Base-by-base conservation (phyloP, 352 stramenopile species). In the Chrysophaeum taylorii region DNA sequence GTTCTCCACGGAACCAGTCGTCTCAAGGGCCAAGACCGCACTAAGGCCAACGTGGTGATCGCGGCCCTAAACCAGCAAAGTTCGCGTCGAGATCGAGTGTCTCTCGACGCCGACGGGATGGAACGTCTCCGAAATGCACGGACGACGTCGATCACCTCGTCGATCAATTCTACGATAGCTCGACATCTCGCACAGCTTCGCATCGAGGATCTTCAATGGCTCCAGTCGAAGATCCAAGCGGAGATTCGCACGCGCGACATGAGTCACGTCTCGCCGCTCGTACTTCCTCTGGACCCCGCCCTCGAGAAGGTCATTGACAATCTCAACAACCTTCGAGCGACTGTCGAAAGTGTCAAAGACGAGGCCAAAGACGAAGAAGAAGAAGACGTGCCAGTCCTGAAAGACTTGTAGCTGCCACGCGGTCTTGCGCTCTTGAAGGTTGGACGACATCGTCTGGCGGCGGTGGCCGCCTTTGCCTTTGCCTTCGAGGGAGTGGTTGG, bases 1-100 rank as follows among this genome's bases (percentile, higher is more conserved):
- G 73, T 89, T 18, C 62, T 90, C 0, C 79, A 78, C 2, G 50
- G 50, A 5, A 21, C 16, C 50, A 39, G 27, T 2, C 50, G 50
- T 5, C n/a, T 62, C 7, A 5, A 7, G 7, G 50, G 50, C 50
- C 25, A 62, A 31, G 50, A 62, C 50, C 50, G 50, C 4, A 37
- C 23, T 25, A 25, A 37, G 25, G 50, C 25, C 50, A 31, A 2
- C 15, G 23, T 7, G n/a, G 50, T 37, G 50, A 2, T 62, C 25
- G 50, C 35, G 25, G 23, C 50, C 25, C 16, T 62, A 5, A 37
- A 38, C 7, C 50, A 62, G 4, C 12, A 31, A 62, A 54, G 45
- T 7, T 31, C 18, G 21, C n/a, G 45, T 31, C 21, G 7, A 16
- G 2, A 9, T 39, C 25, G 50, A n/a, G n/a, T n/a, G n/a, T n/a